phyloP scores from a whole-genome alignment of 2,329 filamentous ascomycete genomes.

The Periglandula ipomoeae region DNA sequence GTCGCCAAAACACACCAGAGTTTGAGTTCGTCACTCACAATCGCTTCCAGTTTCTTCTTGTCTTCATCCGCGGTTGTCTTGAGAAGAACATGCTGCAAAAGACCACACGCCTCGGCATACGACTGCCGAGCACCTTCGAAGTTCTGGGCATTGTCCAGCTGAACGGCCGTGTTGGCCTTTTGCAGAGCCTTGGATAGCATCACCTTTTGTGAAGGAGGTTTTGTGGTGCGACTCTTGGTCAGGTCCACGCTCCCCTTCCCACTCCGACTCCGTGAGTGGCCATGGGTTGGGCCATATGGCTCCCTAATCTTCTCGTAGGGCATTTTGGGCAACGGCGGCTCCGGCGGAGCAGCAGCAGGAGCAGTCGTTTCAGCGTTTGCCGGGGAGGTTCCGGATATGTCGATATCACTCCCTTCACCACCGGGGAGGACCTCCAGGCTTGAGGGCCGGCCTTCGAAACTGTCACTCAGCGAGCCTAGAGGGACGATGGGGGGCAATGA shows the following conservation, averaged over 20 bases:
- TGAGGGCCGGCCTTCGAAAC: slow-evolving; percentile 1
- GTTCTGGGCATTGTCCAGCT: slow-evolving; percentile 93
- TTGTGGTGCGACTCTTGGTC: slow-evolving; percentile 20
- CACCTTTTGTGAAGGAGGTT: slow-evolving; percentile 71
- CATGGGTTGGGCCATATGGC: slow-evolving; percentile 15
- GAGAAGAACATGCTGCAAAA: slow-evolving; percentile 80
- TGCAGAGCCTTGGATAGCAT: slow-evolving; percentile 95
- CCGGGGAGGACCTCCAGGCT: slow-evolving; percentile 7
- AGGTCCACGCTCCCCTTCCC: slow-evolving; percentile 24
- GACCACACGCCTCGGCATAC: slow-evolving; percentile 81
- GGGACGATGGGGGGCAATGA: slow-evolving; percentile 17
- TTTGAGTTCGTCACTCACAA: slow-evolving; percentile 55
- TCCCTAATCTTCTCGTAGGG: slow-evolving; percentile 22
- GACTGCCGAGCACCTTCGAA: slow-evolving; percentile 85
- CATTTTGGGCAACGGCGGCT: slow-evolving; percentile 17
- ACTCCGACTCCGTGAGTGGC: slow-evolving; percentile 23
- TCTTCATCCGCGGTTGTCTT: slow-evolving; percentile 81
- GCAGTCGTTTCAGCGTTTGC: background rate
- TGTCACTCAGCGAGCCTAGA: slow-evolving; percentile 15
- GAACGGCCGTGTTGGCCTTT: slow-evolving; percentile 90
- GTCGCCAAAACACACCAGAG: background rate
- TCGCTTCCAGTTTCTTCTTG: slow-evolving; percentile 81
- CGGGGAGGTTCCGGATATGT: slow-evolving; percentile 12
- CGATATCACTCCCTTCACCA: slow-evolving; percentile 8
- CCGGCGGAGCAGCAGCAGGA: background rate